Base-by-base conservation (phyloP, 192 early-diverging fungal species). In the Kappamyces sp. region DNA sequence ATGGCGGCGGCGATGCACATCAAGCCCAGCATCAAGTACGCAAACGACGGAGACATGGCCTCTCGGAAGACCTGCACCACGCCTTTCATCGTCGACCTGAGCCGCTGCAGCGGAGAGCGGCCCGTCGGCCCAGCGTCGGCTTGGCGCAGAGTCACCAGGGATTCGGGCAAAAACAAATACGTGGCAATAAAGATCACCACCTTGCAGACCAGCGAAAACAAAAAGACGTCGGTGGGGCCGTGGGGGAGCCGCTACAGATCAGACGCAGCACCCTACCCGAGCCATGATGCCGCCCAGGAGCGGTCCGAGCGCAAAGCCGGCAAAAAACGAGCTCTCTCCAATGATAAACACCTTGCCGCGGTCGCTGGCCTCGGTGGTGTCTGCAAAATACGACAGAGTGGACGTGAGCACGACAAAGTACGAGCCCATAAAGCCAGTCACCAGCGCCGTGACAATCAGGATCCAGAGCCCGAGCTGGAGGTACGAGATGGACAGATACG, bases 121-220 rank as follows among this genome's bases (percentile, higher is more conserved):
- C 22, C 22, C 22, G 8, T 43, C 14, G 42, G 42, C 42, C 14
- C 14, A 34, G 47, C 45, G 8, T 51, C 9, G 2, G 39, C 15
- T 29, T 9, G 46, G 31, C 60, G 52, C 3, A 12, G 31, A n/a
- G 42, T 47, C 32, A 47, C 4, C 3, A 73, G 49, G 1, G 68
- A 70, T 47, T 77, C 75, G 5, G 75, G 70, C 12, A 77, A 48
- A 37, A 72, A 46, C 33, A 77, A 52, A 15, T 59, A 12, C 32
- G 66, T 55, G 45, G 69, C 70, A 4, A 64, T 32, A 6, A 72
- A 34, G 14, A 64, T 61, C 5, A 77, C 5, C 0, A 58, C 35
- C 32, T 69, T 60, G 3, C 65, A 39, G 33, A 59, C 38, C 29
- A 73, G 22, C 5, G 71, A 40, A 12, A 70, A 29, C 7, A 48